Conservation (phyloP, 257 asterid genomes). For the Solanum chiquidenum region DNA sequence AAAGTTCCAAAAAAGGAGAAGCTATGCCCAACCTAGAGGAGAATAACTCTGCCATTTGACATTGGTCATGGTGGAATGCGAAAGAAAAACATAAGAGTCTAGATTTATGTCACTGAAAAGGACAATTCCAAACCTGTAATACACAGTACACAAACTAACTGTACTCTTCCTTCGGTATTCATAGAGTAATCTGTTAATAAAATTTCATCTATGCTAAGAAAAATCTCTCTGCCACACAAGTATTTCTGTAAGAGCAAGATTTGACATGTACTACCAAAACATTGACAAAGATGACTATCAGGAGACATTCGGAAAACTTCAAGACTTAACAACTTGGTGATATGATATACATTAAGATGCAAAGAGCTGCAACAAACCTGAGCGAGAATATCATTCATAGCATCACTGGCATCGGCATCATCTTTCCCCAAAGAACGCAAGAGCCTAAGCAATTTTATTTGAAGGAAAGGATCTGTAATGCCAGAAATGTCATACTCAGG, state of each 20-base stretch:
- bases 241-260: neutral
- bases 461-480: slow-evolving; percentile 92
- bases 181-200: neutral
- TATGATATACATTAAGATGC: neutral
- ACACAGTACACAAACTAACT: neutral
- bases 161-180: neutral
- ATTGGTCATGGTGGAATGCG: neutral
- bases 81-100: neutral
- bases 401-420: slow-evolving; percentile 92
- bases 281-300: neutral
- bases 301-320: neutral
- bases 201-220: neutral
- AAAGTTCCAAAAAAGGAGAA: neutral
- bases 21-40: neutral
- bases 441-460: slow-evolving; percentile 73
- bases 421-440: slow-evolving; percentile 82
- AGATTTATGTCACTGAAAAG: neutral
- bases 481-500: slow-evolving; percentile 95
- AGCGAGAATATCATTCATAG: slow-evolving; percentile 94
- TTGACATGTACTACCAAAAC: neutral
- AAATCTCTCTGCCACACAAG: neutral
- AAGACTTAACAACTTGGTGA: neutral
- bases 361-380: slow-evolving; percentile 44
- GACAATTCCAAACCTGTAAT: neutral
- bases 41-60: neutral